Conservation (phyloP, 1,139 yeast genomes). For the Candida sp. region DNA sequence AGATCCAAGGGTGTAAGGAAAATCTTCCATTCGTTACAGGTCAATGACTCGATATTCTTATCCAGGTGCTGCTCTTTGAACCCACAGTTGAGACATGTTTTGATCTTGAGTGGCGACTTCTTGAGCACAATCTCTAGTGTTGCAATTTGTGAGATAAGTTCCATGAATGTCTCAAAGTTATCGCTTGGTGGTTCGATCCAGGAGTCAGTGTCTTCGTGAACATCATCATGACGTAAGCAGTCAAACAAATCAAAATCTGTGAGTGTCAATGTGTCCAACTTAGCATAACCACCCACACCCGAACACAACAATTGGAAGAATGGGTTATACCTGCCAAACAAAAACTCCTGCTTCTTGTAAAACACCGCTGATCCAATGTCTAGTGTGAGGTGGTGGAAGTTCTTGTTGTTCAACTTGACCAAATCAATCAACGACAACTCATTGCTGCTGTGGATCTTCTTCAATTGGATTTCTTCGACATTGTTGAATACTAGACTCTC, state of each 20-base stretch:
- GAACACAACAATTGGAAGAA: constrained; percentile 49
- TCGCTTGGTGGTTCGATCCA: constrained; percentile 25
- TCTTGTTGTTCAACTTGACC: constrained; percentile 23
- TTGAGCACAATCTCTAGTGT: constrained; percentile 28
- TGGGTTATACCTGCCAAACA: constrained; percentile 41
- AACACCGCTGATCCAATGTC: constrained; percentile 57
- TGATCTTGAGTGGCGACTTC: constrained; percentile 22
- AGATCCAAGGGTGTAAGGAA: constrained; percentile 27
- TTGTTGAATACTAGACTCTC: constrained; percentile 32
- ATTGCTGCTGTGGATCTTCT: constrained; percentile 39
- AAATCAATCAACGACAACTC: constrained; percentile 57
- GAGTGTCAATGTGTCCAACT: constrained; percentile 28
- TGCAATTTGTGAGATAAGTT: constrained; percentile 28
- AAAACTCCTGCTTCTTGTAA: constrained; percentile 33
- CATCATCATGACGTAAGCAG: constrained; percentile 22
- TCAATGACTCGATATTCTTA: constrained; percentile 20
- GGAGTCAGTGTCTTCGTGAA: constrained; percentile 18
- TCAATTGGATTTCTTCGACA: constrained; percentile 38
- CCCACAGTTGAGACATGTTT: constrained; percentile 42
- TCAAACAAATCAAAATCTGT: constrained; percentile 40
- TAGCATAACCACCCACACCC: constrained; percentile 36
- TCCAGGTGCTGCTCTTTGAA: constrained; percentile 20
- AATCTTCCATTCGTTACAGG: constrained; percentile 30
- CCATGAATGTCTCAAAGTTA: constrained; percentile 32
- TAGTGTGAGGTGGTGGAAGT: constrained; percentile 38